Evolutionary conservation across 1,284 basidiomycete genomes (phyloP), one percentile per base, ranked within the genome.

Genomic region (Tilletia horrida): DNA sequence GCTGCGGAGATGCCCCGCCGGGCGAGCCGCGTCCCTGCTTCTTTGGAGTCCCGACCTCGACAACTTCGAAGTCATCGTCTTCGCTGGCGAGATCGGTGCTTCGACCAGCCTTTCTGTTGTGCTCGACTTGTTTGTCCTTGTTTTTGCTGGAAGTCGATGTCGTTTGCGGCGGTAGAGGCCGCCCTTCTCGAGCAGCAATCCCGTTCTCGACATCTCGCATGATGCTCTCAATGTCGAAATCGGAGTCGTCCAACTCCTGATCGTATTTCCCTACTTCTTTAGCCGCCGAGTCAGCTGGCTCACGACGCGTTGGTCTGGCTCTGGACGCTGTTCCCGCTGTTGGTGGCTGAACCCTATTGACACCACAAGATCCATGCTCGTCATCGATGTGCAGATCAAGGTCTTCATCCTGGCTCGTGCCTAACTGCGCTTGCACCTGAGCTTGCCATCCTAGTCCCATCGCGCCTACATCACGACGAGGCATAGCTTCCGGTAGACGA

Each of bases 121-220:
- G 14, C 29, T 35, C 27, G 16, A 40, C 27, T n/a, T 8, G 7
- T 7, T 18, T 9, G 25, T 35, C 14, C 55, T 29, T 25, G 8
- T 4, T n/a, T 6, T 25, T 21, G 18, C 27, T 31, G 16, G 27
- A 7, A 14, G 14, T 35, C 27, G 55, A 9, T 59, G 18, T 27
- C 9, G 29, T 29, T 9, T 48, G 52, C 25, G 25, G 27, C 8
- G 27, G 27, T 35, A 18, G 25, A 23, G 50, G 50, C 21, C 29
- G 55, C 11, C 55, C 55, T 29, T n/a, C 16, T 18, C 27, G 23
- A 3, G 55, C 55, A 25, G 55, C 55, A n/a, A 59, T 59, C 1
- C 31, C 55, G 35, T 59, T 59, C 55, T 59, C 55, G 29, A 59
- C 55, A 21, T 59, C n/a, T 13, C 55, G 55, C 55, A 59, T 59